These are phyloP conservation scores for Claviceps fusiformis DNA, from an alignment of 2,329 filamentous ascomycete genomes.

Conservation along the genomic window DNA sequence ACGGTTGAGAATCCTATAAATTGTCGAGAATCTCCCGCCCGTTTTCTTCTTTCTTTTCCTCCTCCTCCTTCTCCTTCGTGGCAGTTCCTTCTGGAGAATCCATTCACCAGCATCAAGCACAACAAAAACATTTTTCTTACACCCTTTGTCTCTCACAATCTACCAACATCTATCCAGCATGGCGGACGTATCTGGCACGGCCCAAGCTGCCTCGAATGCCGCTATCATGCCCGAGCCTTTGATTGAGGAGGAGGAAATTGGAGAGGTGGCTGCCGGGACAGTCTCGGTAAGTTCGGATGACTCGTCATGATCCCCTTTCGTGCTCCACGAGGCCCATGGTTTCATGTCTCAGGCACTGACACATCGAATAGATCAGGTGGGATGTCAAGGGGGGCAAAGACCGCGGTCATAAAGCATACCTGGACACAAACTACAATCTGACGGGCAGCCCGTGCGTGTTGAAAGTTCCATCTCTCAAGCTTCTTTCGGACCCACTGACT, in stretches of 20 bases:
- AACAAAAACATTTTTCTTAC: not conserved
- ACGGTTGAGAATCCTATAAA: not conserved
- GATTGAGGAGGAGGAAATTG: not conserved
- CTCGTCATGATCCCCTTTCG: too few species aligned
- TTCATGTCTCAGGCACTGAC: not conserved
- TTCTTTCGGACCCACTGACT: not conserved
- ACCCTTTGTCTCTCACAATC: not conserved
- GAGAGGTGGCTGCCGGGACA: too few species aligned
- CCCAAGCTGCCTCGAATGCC: not conserved
- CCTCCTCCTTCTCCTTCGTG: not conserved
- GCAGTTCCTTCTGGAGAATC: not conserved
- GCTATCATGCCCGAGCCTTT: not conserved
- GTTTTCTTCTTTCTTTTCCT: not conserved
- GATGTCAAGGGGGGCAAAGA: slow-evolving; percentile 5
- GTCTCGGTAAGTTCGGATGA: not conserved
- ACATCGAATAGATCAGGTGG: slow-evolving; percentile 4
- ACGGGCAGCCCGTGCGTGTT: slow-evolving; percentile 2
- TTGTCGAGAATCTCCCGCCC: not conserved
- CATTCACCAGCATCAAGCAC: not conserved
- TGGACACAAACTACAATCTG: slow-evolving; percentile 5
- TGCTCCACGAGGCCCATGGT: not conserved
- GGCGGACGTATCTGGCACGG: not conserved
- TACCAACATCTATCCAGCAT: not conserved
- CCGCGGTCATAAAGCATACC: not conserved
- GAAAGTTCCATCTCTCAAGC: not conserved